These are phyloP conservation scores for Stachybotrys echinatus DNA, from an alignment of 2,329 filamentous ascomycete genomes.

Conservation along the genomic window DNA sequence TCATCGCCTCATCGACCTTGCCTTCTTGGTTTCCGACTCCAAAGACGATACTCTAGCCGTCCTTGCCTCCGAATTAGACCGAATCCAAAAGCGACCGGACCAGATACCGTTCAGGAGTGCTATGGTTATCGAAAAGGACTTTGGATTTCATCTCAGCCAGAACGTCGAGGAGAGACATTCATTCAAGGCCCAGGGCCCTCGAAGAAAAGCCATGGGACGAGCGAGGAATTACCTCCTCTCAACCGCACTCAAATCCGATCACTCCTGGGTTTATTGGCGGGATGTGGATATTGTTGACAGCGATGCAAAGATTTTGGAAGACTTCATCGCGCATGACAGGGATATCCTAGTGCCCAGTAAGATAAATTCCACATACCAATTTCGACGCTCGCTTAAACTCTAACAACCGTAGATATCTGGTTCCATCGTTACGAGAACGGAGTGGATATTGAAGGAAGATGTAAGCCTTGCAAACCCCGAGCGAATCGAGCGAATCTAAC, in stretches of 20 bases:
- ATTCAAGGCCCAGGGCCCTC: constrained; percentile 81
- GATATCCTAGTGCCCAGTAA: constrained; percentile 93
- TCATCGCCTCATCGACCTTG: constrained; percentile 90
- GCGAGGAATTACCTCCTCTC: constrained; percentile 89
- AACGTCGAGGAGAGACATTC: constrained; percentile 77
- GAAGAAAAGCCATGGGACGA: constrained; percentile 82
- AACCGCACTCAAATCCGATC: constrained; percentile 81
- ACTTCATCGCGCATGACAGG: constrained; percentile 89
- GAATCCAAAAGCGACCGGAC: constrained; percentile 77
- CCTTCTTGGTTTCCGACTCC: constrained; percentile 89
- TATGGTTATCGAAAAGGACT: constrained; percentile 86
- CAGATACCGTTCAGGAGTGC: constrained; percentile 81
- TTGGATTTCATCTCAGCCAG: constrained; percentile 70
- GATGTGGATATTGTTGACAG: constrained; percentile 96
- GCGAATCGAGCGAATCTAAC: constrained; percentile 6
- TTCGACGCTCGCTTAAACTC: constrained; percentile 8
- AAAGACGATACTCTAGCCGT: constrained; percentile 87
- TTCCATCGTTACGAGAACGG: constrained; percentile 84
- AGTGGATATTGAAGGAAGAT: constrained; percentile 88
- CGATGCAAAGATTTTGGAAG: constrained; percentile 81
- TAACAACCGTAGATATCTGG: constrained; percentile 70
- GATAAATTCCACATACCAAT: constrained; percentile 30
- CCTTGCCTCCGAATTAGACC: constrained; percentile 76
- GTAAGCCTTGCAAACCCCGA: constrained; percentile 42
- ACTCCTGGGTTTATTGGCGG: constrained; percentile 98